Percentiles rank a stretch among this genome's conserved stretches.
These are phyloP conservation scores for Blastobotrys aristatus DNA, from an alignment of 1,139 yeast species.

Conservation along the genomic window DNA sequence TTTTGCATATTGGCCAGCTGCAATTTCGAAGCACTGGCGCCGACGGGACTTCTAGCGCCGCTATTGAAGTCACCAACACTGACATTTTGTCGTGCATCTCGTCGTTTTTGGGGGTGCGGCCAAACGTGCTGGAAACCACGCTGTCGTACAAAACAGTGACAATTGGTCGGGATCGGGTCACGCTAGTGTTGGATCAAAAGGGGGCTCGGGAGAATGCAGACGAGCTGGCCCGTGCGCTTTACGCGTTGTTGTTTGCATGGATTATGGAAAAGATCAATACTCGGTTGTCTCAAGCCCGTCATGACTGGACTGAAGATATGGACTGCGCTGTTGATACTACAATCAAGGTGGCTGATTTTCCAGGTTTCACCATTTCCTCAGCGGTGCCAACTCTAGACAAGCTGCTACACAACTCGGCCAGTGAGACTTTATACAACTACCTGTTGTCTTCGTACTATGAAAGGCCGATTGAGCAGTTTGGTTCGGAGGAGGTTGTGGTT, in stretches of 20 bases:
- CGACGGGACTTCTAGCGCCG: slow-evolving; percentile 35
- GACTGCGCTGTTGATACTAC: slow-evolving; percentile 36
- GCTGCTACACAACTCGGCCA: slow-evolving; percentile 40
- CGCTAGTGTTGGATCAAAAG: slow-evolving; percentile 38
- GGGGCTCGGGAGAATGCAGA: slow-evolving; percentile 43
- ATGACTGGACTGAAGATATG: slow-evolving; percentile 22
- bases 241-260: slow-evolving; percentile 39
- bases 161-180: slow-evolving; percentile 38
- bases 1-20: slow-evolving; percentile 40
- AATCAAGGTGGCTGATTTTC: slow-evolving; percentile 39
- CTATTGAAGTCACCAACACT: slow-evolving; percentile 37
- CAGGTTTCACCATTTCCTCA: slow-evolving; percentile 38
- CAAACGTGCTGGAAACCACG: slow-evolving; percentile 37
- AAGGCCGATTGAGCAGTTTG: slow-evolving; percentile 36
- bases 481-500: slow-evolving; percentile 37
- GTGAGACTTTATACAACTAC: slow-evolving; percentile 39
- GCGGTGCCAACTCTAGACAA: slow-evolving; percentile 37
- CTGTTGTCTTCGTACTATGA: slow-evolving; percentile 37
- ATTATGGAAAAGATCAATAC: slow-evolving; percentile 37
- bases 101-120: slow-evolving; percentile 38
- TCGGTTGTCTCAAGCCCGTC: slow-evolving; percentile 32
- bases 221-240: slow-evolving; percentile 40
- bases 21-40: slow-evolving; percentile 34
- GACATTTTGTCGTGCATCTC: slow-evolving; percentile 37
- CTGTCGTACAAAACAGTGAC: slow-evolving; percentile 38